Evolutionary conservation across 1,284 basidiomycete genomes (phyloP), one percentile per base, ranked within the genome.

Genomic region (Anthracocystis walkeri): DNA sequence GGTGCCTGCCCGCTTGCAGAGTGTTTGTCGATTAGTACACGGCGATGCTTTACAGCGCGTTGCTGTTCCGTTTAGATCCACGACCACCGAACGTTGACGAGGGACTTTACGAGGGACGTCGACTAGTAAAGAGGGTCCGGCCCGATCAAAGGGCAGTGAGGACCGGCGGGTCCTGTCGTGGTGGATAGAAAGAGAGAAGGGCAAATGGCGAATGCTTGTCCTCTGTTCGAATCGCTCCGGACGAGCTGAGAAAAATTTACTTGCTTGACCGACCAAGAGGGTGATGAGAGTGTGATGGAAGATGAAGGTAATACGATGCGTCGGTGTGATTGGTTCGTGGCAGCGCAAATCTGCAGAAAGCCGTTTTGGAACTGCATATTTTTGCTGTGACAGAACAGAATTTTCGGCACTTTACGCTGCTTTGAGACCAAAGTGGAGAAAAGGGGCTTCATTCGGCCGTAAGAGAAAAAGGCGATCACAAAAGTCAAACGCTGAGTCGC

Each of bases 101-200:
- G 7, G 6, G 25, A 45, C 7, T 44, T 14, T 41, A 55, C 4
- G 38, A 55, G 7, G 6, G 25, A 45, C 7, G 53, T 42, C 18
- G 11, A 14, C 27, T 7, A 33, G 18, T 16, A 12, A 29, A 48
- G n/a, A 35, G n/a, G 51, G 23, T 56, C 66, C 66, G 57, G 52
- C 66, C 60, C 66, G 35, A 55, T 59, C 48, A 55, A 57, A 48
- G 48, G 60, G 51, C 60, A 7, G 35, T 40, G 52, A 54, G 60
- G 55, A 61, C 66, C 66, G 52, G 52, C 33, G 20, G 23, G 42
- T 10, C 48, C n/a, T 31, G 29, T 33, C 29, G 29, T 59, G 21
- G 66, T 64, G 42, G 66, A 27, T 1, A 21, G 21, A 44, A 46
- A 64, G 35, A 21, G 35, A 42, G 14, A 16, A 12, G 18, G 25